A percentile compares a stretch with the other conserved stretches of the same genome.
Conservation (phyloP, 768 basidiomycete species). For the Grammothele lineata region DNA sequence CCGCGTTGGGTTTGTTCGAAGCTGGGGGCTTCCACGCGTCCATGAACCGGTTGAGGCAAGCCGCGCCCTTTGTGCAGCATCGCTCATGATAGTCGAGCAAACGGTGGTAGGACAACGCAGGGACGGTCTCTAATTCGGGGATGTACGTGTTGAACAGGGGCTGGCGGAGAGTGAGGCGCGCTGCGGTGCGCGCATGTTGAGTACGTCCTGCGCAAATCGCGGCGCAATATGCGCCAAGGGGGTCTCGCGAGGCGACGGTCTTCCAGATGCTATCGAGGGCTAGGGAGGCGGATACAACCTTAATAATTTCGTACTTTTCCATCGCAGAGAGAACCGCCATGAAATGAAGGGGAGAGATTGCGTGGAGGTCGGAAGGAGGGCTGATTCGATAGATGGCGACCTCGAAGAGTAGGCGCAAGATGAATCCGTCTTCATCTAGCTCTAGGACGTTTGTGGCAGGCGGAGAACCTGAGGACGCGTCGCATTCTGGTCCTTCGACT, state of each 20-base stretch:
- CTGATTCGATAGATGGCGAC: too few species aligned
- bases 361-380: background rate
- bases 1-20: too few species aligned
- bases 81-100: constrained; percentile 24
- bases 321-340: background rate
- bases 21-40: too few species aligned
- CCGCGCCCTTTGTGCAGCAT: too few species aligned
- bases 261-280: background rate
- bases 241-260: background rate
- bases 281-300: background rate
- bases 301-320: background rate
- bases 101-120: constrained; percentile 8
- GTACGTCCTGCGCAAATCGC: background rate
- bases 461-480: background rate
- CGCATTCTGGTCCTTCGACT: background rate
- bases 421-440: too few species aligned
- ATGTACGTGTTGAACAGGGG: background rate
- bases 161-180: background rate
- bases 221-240: constrained; percentile 2
- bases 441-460: background rate
- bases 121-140: constrained; percentile 23
- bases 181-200: background rate
- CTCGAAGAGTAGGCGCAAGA: too few species aligned
- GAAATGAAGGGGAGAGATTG: background rate
- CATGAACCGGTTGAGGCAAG: too few species aligned